Base-by-base conservation (phyloP, 2,329 filamentous ascomycete species). In the Stagonosporopsis tanaceti region DNA sequence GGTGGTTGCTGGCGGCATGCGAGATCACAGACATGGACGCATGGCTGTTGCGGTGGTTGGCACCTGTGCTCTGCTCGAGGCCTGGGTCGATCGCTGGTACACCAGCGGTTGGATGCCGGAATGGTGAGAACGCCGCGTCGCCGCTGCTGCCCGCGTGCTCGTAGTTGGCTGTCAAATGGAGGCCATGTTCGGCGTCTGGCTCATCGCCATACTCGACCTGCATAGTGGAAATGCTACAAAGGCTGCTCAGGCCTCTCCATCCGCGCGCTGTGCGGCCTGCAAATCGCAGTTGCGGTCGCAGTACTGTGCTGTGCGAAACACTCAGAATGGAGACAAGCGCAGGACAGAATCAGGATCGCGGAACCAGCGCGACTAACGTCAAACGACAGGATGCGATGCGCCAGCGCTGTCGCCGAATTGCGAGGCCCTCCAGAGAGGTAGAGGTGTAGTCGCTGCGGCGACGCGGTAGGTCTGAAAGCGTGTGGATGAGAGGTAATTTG, bases 171-270 rank as follows among this genome's bases (percentile, higher is more conserved):
- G 71, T 62, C 24, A 74, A 66, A 59, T 74, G 69, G 34, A 73
- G 65, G 55, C 60, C 67, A 61, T 74, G 69, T 48, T 72, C 69
- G 64, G 71, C 64, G 63, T 73, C 71, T 66, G 60, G 60, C 47
- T 67, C 66, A 39, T 67, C 66, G 64, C 67, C 68, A 67, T 70
- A 76, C 67, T 75, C 73, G 65, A 76, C 73, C 62, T 76, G 74
- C 74, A 76, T 76, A 69, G 62, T 72, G 68, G 52, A 63, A 59
- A 45, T 55, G 61, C 61, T 51, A 59, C 59, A 50, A 61, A 65
- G 62, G 63, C 61, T 65, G 41, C 42, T 60, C 57, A 42, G 62
- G 63, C 62, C 67, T 61, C 61, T 67, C 72, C 72, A 75, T 70
- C 61, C 62, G 67, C 60, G 63, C 39, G 40, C 56, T 59, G 63